Percentiles rank a stretch among this genome's conserved stretches.
Evolutionary conservation across 176 grass and related monocot species (phyloP).

Genomic region (Cenchrus fungigraminus): DNA sequence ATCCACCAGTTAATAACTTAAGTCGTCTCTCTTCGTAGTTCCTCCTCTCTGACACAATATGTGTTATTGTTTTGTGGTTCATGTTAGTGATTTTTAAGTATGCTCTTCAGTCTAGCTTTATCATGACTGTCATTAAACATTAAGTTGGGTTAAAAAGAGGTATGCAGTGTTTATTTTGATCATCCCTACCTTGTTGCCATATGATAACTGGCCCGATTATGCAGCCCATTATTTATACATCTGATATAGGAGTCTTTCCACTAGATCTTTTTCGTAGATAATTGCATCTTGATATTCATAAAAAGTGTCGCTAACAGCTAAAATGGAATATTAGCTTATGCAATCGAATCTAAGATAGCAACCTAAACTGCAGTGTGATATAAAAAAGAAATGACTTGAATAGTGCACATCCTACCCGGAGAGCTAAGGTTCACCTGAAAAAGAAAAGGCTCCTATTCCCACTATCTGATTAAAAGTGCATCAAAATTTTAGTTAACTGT

Average conservation of each 20-base stretch:
- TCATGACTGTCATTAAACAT: background rate
- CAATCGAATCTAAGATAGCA: conserved; percentile 7
- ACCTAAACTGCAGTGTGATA: conserved; percentile 9
- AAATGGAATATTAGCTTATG: conserved; percentile 8
- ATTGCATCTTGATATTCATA: background rate
- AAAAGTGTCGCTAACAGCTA: background rate
- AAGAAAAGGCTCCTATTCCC: background rate
- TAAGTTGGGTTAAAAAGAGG: background rate
- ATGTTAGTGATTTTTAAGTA: background rate
- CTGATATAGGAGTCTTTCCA: background rate
- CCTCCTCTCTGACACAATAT: conserved; percentile 22
- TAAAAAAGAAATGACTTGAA: background rate
- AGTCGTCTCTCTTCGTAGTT: background rate
- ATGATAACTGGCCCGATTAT: background rate
- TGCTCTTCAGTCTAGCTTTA: background rate
- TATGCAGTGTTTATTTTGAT: background rate
- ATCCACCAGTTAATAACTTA: conserved; percentile 7
- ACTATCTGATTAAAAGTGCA: background rate
- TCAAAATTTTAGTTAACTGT: background rate
- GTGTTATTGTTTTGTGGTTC: conserved; percentile 5
- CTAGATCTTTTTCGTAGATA: background rate
- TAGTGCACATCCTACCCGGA: background rate
- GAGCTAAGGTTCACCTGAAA: background rate
- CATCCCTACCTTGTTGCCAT: background rate
- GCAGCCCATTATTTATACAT: background rate